Base-by-base conservation (phyloP, 495 filamentous ascomycete genomes). In the Rostrohypoxylon terebratum region DNA sequence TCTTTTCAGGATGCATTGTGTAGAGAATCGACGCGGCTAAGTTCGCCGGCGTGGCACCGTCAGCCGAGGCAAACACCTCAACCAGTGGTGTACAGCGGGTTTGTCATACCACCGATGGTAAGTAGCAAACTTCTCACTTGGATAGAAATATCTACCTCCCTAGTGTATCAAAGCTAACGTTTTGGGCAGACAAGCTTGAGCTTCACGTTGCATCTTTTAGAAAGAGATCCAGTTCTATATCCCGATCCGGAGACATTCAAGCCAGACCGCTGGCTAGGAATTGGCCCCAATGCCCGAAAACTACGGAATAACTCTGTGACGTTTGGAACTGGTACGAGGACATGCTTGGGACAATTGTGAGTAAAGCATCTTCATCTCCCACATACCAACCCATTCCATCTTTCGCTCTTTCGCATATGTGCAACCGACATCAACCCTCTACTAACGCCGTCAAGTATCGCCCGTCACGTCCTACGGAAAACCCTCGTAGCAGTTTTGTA, bases 291-390 rank as follows among this genome's bases (percentile, higher is more conserved):
- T 16, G 51, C 51, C 16, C 51, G 51, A 36, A 55, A 36, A 55
- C 6, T 55, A n/a, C 51, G 51, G n/a, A 55, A 55, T 13, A 55
- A 55, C 51, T 55, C 51, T 7, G 51, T 23, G 14, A 55, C 51
- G 8, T 55, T 55, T 16, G 31, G 51, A 36, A 55, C 51, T 5
- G 51, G 51, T n/a, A 55, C 51, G 11, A 16, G 51, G 1, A 55
- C 51, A 20, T 55, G 51, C n/a, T 31, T 55, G 14, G 51, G 51
- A 31, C 51, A 55, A 25, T 55, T 55, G 51, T 55, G 34, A 36
- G 51, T 34, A 4, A 34, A 34, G n/a, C 7, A 1, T 51, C 48
- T 51, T 20, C 6, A 20, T 6, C 48, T 11, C 14, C 48, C 25
- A 16, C 25, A 28, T n/a, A 28, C 1, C 28, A 28, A 28, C 21